A percentile compares a stretch with the other conserved stretches of the same genome.
phyloP scores from a whole-genome alignment of 2,329 filamentous ascomycete species.

The Fonsecaea nubica region DNA sequence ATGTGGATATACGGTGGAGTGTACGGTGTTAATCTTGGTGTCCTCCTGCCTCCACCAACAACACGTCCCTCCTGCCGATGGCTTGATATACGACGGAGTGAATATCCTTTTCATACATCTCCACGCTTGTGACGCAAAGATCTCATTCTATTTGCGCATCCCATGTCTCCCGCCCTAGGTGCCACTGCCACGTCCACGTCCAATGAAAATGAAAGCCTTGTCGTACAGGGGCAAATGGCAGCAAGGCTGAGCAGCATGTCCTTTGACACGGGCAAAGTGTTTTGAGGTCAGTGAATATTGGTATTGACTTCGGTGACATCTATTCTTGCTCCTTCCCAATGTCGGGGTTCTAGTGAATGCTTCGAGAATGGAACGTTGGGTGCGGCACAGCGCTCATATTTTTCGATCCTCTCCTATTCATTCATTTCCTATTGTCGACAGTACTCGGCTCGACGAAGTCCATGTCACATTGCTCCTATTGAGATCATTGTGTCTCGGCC shows the following conservation, averaged over 20 bases:
- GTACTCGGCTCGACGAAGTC: background rate
- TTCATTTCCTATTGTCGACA: background rate
- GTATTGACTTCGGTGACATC: background rate
- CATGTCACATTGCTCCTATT: constrained; percentile 6
- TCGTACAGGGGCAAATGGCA: background rate
- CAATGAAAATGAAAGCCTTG: background rate
- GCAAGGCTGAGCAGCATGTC: background rate
- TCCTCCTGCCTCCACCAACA: no score
- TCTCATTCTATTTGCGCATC: background rate
- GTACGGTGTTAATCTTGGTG: background rate
- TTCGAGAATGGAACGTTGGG: background rate
- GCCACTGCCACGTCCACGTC: background rate
- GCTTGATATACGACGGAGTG: background rate
- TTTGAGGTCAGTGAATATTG: background rate
- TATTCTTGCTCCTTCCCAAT: background rate
- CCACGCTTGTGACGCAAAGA: background rate
- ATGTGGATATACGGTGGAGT: background rate
- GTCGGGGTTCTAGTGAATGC: background rate
- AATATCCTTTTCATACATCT: background rate
- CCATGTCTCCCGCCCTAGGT: background rate
- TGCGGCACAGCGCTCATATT: constrained; percentile 13
- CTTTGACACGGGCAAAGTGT: background rate
- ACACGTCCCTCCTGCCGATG: no score
- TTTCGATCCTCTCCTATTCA: background rate
- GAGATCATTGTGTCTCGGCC: background rate